Evolutionary conservation across 208 protist species (phyloP).

Genomic region (Leishmania tarentolae): DNA sequence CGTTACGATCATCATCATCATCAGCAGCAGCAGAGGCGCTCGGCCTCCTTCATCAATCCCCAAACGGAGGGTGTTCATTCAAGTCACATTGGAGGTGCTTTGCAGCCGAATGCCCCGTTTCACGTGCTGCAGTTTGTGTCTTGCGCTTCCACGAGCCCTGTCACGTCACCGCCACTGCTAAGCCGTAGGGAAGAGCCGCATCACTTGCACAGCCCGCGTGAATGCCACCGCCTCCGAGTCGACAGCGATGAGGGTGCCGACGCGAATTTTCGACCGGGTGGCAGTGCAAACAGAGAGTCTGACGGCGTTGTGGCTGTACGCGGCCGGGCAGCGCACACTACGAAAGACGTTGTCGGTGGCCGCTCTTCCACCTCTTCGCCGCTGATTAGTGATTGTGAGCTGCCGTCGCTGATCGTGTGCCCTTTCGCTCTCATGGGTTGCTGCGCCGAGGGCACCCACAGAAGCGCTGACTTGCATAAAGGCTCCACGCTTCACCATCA

Average conservation of each 20-base stretch:
- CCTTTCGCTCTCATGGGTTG: conserved; percentile 37
- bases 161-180: conserved; percentile 12
- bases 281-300: not conserved
- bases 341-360: not conserved
- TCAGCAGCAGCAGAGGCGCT: not conserved
- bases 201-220: not conserved
- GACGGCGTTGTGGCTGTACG: not conserved
- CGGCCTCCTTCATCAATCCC: not conserved
- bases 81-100: not conserved
- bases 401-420: conserved; percentile 29
- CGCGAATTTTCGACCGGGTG: not conserved
- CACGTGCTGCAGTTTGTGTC: conserved; percentile 27
- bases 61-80: not conserved
- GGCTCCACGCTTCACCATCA: conserved; percentile 28
- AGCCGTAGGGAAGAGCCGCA: not conserved
- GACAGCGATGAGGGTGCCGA: not conserved
- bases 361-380: not conserved
- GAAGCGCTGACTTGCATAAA: conserved; percentile 24
- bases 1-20: not conserved
- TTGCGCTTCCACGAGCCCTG: not conserved
- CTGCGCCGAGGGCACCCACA: conserved; percentile 48
- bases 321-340: not conserved
- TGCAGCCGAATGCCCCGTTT: conserved; percentile 15
- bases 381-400: not conserved
- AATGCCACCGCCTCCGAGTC: not conserved